Percentiles rank a stretch among this genome's conserved stretches.
Conservation (phyloP, 352 stramenopile species). For the Phytophthora sp. region DNA sequence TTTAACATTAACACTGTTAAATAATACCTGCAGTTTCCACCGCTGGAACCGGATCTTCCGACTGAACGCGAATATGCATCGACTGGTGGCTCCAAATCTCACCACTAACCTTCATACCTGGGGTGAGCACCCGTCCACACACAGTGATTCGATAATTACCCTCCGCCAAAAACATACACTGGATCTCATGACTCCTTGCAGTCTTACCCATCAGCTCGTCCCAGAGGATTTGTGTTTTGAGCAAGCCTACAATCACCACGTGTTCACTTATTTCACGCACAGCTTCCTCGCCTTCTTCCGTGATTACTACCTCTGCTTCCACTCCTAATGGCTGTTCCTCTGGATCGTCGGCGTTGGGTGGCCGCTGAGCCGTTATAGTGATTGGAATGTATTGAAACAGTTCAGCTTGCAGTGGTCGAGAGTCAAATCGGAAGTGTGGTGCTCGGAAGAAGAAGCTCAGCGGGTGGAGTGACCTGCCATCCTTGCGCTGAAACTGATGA, state of each 20-base stretch:
- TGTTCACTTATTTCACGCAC: conserved; percentile 21
- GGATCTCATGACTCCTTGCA: conserved; percentile 42
- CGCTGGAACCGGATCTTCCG: conserved; percentile 3
- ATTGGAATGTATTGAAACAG: conserved; percentile 41
- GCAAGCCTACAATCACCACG: conserved; percentile 45
- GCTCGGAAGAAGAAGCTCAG: conserved; percentile 35
- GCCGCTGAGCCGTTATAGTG: conserved; percentile 17
- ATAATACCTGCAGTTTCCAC: conserved; percentile 25
- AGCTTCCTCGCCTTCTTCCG: conserved; percentile 34
- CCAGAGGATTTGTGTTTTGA: conserved; percentile 41
- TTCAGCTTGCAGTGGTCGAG: conserved; percentile 4
- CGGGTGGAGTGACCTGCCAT: conserved; percentile 8
- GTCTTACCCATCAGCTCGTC: not conserved
- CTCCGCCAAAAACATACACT: conserved; percentile 71
- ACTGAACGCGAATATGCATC: conserved; percentile 45
- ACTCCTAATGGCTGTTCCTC: conserved; percentile 11
- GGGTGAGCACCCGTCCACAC: conserved; percentile 29
- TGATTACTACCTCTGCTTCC: conserved; percentile 40
- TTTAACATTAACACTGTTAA: conserved; percentile 24
- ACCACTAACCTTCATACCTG: conserved; percentile 13
- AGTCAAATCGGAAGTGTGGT: conserved; percentile 13
- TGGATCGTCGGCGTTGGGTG: not conserved
- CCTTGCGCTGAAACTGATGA: no score
- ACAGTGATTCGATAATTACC: conserved; percentile 56
- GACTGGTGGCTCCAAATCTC: conserved; percentile 56